phyloP scores from a whole-genome alignment of 495 filamentous ascomycete species.

The Aspergillus incahuasiensis region DNA sequence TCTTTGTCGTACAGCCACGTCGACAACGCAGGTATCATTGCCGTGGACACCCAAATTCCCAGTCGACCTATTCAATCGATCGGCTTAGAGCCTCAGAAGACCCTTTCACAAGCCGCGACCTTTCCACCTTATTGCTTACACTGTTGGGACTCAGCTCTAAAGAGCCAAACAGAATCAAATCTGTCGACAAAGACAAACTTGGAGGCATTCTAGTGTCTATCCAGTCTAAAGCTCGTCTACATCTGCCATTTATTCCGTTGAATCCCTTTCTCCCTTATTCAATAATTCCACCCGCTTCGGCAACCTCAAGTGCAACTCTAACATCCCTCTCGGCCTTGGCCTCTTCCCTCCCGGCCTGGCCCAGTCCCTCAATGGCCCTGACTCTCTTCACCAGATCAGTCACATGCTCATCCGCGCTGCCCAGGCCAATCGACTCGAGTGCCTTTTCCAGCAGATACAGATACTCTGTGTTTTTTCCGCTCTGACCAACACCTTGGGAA shows the following conservation, averaged over 20 bases:
- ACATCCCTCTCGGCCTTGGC: slow-evolving; percentile 36
- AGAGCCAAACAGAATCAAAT: background rate
- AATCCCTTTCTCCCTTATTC: slow-evolving; percentile 10
- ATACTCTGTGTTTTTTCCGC: slow-evolving; percentile 90
- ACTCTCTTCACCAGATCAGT: slow-evolving; percentile 46
- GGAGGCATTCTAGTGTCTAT: background rate
- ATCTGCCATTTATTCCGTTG: slow-evolving; percentile 1
- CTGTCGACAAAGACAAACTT: background rate
- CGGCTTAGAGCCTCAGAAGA: background rate
- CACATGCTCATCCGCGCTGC: slow-evolving; percentile 83
- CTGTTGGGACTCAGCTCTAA: background rate
- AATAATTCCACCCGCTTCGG: background rate
- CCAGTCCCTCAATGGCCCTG: slow-evolving; percentile 35
- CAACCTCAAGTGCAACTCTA: slow-evolving; percentile 20
- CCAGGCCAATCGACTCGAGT: slow-evolving; percentile 66
- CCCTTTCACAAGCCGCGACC: background rate
- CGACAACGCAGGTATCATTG: background rate
- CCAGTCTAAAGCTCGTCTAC: background rate
- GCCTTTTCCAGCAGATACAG: slow-evolving; percentile 75
- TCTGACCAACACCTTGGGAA: slow-evolving; percentile 68
- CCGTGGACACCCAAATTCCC: background rate
- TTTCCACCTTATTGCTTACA: background rate
- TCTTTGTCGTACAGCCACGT: background rate
- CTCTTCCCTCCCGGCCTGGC: slow-evolving; percentile 28
- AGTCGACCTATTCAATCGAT: background rate